Base-by-base conservation (phyloP, 2,329 filamentous ascomycete species). In the Penicillium sumatraense region DNA sequence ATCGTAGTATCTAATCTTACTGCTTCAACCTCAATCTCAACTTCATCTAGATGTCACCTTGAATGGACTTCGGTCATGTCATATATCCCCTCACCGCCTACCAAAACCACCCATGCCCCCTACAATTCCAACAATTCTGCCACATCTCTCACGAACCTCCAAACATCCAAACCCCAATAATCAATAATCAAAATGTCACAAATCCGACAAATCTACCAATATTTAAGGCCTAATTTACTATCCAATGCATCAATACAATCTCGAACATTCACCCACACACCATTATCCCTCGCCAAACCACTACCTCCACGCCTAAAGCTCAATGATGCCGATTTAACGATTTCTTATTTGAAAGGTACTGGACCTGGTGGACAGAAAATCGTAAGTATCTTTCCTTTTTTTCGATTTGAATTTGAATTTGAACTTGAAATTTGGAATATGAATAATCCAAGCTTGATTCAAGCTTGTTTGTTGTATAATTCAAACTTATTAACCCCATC, bases 281-380 rank as follows among this genome's bases (percentile, higher is more conserved):
- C 61, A 6, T 29, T 26, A 18, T 51, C 61, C 18, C 46, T 59
- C 36, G 72, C 73, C 16, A 89, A 89, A 69, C 83, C 83, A 51
- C 80, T 96, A 68, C 93, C 93, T 1, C 88, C 91, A 5, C 86
- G 92, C 3, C 88, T 89, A 13, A 84, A 86, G 11, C 85, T 95
- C 18, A 82, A 87, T 11, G 92, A 96, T 62, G 78, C 82, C 16
- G 92, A 97, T 49, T 86, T 98, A 63, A 86, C 88, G 53, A 90
- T 97, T 69, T 83, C 83, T 38, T 98, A 96, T 76, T 82, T 99
- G 57, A 96, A 95, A 72, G 95, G 95, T 66, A 90, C 86, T 64
- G 95, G 95, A 1, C 93, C 95, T 0, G 95, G 95, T 21, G 95
- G 95, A 0, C 95, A 99, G 72, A 97, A 97, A 73, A 98, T 98